A percentile compares a stretch with the other conserved stretches of the same genome.
Evolutionary conservation across 768 basidiomycete species (phyloP).

Genomic region (Leccinum imitatum): DNA sequence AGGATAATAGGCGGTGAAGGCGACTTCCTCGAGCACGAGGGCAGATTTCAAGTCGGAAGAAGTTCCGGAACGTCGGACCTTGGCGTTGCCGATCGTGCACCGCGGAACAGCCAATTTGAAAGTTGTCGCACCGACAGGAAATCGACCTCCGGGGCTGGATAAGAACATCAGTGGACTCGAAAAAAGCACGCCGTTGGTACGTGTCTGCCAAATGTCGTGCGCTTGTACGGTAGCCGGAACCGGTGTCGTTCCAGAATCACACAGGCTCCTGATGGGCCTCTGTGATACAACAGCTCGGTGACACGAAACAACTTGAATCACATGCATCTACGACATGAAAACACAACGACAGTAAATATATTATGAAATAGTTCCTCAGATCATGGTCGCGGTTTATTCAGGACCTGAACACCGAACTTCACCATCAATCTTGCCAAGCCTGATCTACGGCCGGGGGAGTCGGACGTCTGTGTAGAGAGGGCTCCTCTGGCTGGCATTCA

Average conservation of each 20-base stretch:
- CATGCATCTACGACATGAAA: not conserved
- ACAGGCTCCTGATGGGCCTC: too few relatives aligned
- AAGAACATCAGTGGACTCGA: slow-evolving; percentile 41
- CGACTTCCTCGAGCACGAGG: slow-evolving; percentile 57
- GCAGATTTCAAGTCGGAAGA: slow-evolving; percentile 38
- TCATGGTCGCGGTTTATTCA: not conserved
- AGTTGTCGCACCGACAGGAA: slow-evolving; percentile 59
- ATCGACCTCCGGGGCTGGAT: slow-evolving; percentile 43
- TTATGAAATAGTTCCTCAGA: not conserved
- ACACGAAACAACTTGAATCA: not conserved
- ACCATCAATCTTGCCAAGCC: slow-evolving; percentile 1
- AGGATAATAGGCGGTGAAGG: slow-evolving; percentile 68
- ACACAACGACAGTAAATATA: not conserved
- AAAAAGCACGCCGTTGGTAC: not conserved
- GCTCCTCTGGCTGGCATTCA: slow-evolving; percentile 1
- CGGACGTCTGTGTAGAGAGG: slow-evolving; percentile 3
- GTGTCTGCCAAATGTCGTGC: not conserved
- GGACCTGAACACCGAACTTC: not conserved
- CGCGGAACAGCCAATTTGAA: slow-evolving; percentile 48
- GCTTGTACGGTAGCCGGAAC: not conserved
- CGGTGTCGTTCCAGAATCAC: not conserved
- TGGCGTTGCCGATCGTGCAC: slow-evolving; percentile 41
- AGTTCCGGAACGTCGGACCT: slow-evolving; percentile 28
- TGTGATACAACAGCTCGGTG: too few relatives aligned
- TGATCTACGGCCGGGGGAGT: not conserved